Evolutionary conservation across 2,329 filamentous ascomycete genomes (phyloP).

Genomic region (Davidsoniella virescens): DNA sequence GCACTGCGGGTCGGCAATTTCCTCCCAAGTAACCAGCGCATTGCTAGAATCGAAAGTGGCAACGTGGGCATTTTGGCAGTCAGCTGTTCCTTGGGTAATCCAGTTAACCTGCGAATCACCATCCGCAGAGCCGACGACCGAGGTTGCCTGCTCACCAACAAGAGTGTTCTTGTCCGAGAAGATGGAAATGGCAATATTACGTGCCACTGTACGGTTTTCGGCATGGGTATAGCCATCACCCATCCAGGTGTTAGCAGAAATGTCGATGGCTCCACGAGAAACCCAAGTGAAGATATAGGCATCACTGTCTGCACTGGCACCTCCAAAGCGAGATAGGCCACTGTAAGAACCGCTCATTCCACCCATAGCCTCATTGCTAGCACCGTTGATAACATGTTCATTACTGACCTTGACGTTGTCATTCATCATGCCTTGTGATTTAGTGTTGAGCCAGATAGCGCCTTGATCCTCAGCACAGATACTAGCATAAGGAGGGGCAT

Average conservation of each 20-base stretch:
- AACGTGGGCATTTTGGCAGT: constrained; percentile 42
- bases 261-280: constrained; percentile 39
- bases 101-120: constrained; percentile 45
- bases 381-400: constrained; percentile 45
- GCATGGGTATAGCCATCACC: constrained; percentile 36
- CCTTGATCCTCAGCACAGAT: constrained; percentile 47
- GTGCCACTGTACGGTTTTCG: constrained; percentile 37
- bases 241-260: constrained; percentile 41
- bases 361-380: constrained; percentile 40
- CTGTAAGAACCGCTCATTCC: constrained; percentile 49
- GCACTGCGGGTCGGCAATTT: constrained; percentile 38
- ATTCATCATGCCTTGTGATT: constrained; percentile 36
- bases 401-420: constrained; percentile 43
- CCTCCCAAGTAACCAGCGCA: constrained; percentile 44
- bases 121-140: constrained; percentile 31
- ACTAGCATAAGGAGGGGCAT: constrained; percentile 39
- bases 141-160: constrained; percentile 35
- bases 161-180: constrained; percentile 43
- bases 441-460: constrained; percentile 47
- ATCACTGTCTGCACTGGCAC: constrained; percentile 19
- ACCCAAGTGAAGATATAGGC: constrained; percentile 48
- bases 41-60: constrained; percentile 35
- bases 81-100: constrained; percentile 33
- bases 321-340: constrained; percentile 35
- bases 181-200: constrained; percentile 41